Base-by-base conservation (phyloP, 768 basidiomycete genomes). In the Tricholoma furcatifolium region DNA sequence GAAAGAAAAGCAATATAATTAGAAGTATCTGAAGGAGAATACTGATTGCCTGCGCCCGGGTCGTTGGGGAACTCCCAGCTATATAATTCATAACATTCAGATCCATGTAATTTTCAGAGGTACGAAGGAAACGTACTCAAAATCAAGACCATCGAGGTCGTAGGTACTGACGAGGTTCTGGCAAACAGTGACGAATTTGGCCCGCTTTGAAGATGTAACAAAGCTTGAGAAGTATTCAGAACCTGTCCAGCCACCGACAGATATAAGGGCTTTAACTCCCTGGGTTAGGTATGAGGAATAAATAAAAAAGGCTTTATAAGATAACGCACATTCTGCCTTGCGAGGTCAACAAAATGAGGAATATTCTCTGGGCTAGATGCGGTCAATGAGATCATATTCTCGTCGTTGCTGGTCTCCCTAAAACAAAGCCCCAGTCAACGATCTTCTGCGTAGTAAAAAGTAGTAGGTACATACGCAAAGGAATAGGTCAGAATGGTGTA, bases 21-120 rank as follows among this genome's bases (percentile, higher is more conserved):
- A 27, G 78, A 71, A 0, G 84, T 81, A 65, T 98, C 95, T 48
- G 75, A 54, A 2, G 65, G 47, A 7, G 78, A 75, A 53, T 85
- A 74, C 0, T 65, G 66, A 59, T 89, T 89, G 1, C 81, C 82
- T 1, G 87, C 74, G 31, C 92, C 91, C 45, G 74, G 69, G 4
- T 68, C 59, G 50, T 76, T 80, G 1, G 93, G 93, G 64, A 87
- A 93, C 68, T 96, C 93, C 92, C 93, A 95, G 62, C 78, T 79
- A 47, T 24, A 27, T 35, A 40, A 32, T 6, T 21, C 27, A 23
- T 10, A 35, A 27, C 7, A 27, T 27, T n/a, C 3, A 27, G 27
- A 7, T 27, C 18, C n/a, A 31, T 21, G 36, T 15, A 9, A 18
- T 18, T 8, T 30, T 3, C 5, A 23, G 3, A 12, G 47, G 24